phyloP scores from a whole-genome alignment of 2,329 filamentous ascomycete genomes.

The Epichloe glyceriae region DNA sequence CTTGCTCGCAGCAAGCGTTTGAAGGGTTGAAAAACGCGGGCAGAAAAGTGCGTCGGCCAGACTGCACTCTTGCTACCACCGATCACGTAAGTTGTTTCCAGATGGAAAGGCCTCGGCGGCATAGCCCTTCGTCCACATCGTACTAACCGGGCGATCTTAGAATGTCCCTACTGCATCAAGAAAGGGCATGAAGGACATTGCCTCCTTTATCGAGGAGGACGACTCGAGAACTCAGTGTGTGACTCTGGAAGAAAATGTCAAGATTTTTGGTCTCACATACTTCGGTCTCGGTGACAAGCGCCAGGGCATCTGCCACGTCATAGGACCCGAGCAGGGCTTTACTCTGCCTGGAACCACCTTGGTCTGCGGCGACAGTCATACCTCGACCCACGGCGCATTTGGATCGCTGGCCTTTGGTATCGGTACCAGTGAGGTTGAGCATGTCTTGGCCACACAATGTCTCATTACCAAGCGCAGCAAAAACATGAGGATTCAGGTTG shows the following conservation, averaged over 20 bases:
- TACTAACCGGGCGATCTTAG: slow-evolving; percentile 29
- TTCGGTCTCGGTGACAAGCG: slow-evolving; percentile 94
- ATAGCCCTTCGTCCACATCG: too few species aligned
- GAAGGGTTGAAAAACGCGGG: slow-evolving; percentile 86
- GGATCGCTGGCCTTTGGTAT: slow-evolving; percentile 93
- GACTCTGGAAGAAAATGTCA: slow-evolving; percentile 94
- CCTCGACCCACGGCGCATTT: slow-evolving; percentile 94
- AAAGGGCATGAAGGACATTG: slow-evolving; percentile 88
- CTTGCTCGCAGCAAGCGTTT: slow-evolving; percentile 65
- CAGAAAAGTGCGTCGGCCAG: slow-evolving; percentile 78
- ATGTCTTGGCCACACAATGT: slow-evolving; percentile 92
- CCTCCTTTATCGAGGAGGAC: slow-evolving; percentile 85
- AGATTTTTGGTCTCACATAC: slow-evolving; percentile 91
- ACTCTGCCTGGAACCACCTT: slow-evolving; percentile 94
- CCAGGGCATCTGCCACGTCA: slow-evolving; percentile 97
- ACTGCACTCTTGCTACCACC: slow-evolving; percentile 92
- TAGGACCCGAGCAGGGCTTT: slow-evolving; percentile 96
- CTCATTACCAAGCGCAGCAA: slow-evolving; percentile 91
- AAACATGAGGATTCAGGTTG: slow-evolving; percentile 96
- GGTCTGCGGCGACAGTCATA: slow-evolving; percentile 96
- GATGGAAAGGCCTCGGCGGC: background rate
- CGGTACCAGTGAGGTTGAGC: slow-evolving; percentile 95
- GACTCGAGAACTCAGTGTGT: slow-evolving; percentile 90
- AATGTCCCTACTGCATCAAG: slow-evolving; percentile 88
- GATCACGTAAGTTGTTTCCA: slow-evolving; percentile 62